phyloP scores from a whole-genome alignment of 78 protist species.

The Anaeramoeba ignava region DNA sequence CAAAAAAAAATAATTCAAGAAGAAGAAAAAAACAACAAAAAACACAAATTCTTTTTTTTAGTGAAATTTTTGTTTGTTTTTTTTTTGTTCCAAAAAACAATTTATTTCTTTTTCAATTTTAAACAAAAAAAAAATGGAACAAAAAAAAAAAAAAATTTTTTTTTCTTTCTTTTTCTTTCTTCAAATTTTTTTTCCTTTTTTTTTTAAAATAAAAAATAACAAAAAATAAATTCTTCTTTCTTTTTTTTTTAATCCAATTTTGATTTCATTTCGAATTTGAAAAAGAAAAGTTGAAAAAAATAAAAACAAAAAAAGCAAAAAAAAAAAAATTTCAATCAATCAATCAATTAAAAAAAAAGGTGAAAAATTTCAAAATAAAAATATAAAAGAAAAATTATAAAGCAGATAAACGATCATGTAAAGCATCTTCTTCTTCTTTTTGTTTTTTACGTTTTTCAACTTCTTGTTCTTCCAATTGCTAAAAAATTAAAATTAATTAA shows the following conservation, averaged over 20 bases:
- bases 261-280: no score
- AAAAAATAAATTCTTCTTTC: no score
- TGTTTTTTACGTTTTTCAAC: neutral
- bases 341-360: neutral
- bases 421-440: neutral
- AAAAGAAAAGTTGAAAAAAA: conserved; percentile 1
- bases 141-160: neutral
- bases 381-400: neutral
- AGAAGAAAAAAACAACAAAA: neutral
- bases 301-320: neutral
- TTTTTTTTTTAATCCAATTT: no score
- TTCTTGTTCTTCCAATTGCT: neutral
- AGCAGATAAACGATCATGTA: conserved; percentile 2
- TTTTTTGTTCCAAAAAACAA: neutral
- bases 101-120: neutral
- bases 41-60: neutral
- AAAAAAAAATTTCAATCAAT: neutral
- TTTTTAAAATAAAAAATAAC: no score
- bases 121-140: neutral
- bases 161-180: neutral
- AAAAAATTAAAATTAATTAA: neutral
- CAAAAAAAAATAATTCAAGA: conserved; percentile 1
- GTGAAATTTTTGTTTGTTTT: neutral
- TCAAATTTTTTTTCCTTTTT: no score
- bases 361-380: neutral